Base-by-base conservation (phyloP, 192 early-diverging fungal species). In the Coemansia interrupta region DNA sequence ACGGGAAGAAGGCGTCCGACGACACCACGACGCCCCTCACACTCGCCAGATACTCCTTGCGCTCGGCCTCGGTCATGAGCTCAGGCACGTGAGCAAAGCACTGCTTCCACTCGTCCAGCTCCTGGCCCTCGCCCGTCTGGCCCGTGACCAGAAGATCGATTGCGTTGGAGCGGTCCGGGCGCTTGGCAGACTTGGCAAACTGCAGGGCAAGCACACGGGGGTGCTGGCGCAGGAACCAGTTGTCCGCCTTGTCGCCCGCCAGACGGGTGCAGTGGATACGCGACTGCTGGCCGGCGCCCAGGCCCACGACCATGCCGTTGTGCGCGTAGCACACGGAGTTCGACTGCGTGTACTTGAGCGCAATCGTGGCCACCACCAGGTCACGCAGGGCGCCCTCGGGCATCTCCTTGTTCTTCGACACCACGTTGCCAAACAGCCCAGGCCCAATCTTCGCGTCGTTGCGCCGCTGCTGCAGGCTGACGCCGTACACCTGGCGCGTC, bases 1-100 rank as follows among this genome's bases (percentile, higher is more conserved):
- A 98, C 58, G 96, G 96, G 91, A 98, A 98, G 86, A 98, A 98
- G 23, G 96, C 96, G 72, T 98, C 96, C n/a, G 92, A 94, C 4
- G 89, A 85, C 15, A 98, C 77, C 10, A 92, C 90, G 18, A 97
- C 87, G 56, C 83, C 90, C 14, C 51, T 72, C 40, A 92, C 78
- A 60, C 82, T 51, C 44, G 75, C 68, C 79, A 90, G 85, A 76
- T 91, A 92, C 55, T 79, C 85, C 32, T 78, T 80, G 59, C 92
- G 89, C 73, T 95, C 93, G 28, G 84, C 85, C 24, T 73, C 83
- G 19, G 92, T 90, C 70, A 96, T 82, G 10, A 83, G 80, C 36
- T 71, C 81, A 15, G 95, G 94, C n/a, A 94, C 84, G 38, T 62
- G 72, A 22, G 83, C 89, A 70, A 98, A 97, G 60, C 85, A 73